Evolutionary conservation across 208 protist species (phyloP), one percentile per base, ranked within the genome.

Genomic region (Trypanosoma caninum): DNA sequence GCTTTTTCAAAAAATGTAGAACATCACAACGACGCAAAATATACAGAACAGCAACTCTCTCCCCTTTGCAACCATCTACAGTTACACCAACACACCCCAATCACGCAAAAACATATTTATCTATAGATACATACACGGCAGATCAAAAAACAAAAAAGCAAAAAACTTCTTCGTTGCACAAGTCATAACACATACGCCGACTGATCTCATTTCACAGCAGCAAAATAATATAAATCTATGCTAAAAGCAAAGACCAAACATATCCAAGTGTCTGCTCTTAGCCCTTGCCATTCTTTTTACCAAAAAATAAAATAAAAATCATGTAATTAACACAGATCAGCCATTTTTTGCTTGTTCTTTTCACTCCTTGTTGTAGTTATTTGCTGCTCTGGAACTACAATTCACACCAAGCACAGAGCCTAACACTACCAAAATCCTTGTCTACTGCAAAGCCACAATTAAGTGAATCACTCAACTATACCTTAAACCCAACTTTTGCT

Each of bases 391-490:
- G 16, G 88, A 65, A 53, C 93, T 89, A 46, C 89, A 79, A n/a
- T 31, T 79, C 91, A 28, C 93, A 82, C 25, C 95, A 74, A 16
- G 94, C 84, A 59, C 90, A 95, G 44, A 95, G 79, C 59, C 97
- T 97, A 0, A 81, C 80, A 40, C 77, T 89, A 23, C 55, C 84
- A 18, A 59, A 54, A 37, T 94, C 91, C 61, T 93, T 89, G 54
- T 88, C 87, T 54, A 98, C 86, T 41, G 95, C 93, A 70, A 87
- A 97, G 56, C 86, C 87, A 65, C 91, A 97, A 69, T 98, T 89
- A 34, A 95, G 65, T 23, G 95, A 53, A 9, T 88, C 91, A 3
- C 85, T 82, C 23, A 85, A 80, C 72, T 79, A 95, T 57, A 96
- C 87, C 38, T 89, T 91, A 27, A 93, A 59, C 65, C 87, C 79